These are phyloP conservation scores for Populus hybrid DNA, from an alignment of 441 rosid genomes.

Conservation along the genomic window DNA sequence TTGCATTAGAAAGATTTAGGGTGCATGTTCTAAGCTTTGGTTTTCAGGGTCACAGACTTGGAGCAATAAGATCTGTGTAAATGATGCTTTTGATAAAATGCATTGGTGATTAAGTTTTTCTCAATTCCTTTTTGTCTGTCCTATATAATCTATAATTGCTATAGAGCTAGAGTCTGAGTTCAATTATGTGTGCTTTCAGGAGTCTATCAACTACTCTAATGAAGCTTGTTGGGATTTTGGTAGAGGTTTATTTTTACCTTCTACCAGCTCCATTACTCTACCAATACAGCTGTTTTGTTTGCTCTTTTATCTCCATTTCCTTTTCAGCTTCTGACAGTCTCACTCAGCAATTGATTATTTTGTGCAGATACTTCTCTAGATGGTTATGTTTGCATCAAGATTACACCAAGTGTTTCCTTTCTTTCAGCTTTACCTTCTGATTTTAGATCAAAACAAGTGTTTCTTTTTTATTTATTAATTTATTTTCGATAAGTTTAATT, in stretches of 20 bases:
- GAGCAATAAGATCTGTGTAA: neutral
- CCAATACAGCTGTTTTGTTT: neutral
- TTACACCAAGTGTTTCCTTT: neutral
- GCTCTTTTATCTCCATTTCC: too few relatives aligned
- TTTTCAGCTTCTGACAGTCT: too few relatives aligned
- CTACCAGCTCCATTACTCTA: neutral
- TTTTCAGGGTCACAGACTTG: neutral
- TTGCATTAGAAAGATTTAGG: neutral
- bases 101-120: neutral
- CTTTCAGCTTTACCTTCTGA: neutral
- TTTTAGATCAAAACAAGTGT: neutral
- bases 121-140: neutral
- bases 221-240: neutral
- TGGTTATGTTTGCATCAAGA: neutral
- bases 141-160: neutral
- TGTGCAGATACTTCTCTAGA: neutral
- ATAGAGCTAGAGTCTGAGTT: neutral
- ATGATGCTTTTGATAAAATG: neutral
- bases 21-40: neutral
- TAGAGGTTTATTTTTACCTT: neutral
- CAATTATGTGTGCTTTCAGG: neutral
- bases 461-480: neutral
- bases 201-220: neutral
- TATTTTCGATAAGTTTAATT: too few relatives aligned
- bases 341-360: neutral